Base-by-base conservation (phyloP, 192 early-diverging fungal genomes). In the Podila verticillata region DNA sequence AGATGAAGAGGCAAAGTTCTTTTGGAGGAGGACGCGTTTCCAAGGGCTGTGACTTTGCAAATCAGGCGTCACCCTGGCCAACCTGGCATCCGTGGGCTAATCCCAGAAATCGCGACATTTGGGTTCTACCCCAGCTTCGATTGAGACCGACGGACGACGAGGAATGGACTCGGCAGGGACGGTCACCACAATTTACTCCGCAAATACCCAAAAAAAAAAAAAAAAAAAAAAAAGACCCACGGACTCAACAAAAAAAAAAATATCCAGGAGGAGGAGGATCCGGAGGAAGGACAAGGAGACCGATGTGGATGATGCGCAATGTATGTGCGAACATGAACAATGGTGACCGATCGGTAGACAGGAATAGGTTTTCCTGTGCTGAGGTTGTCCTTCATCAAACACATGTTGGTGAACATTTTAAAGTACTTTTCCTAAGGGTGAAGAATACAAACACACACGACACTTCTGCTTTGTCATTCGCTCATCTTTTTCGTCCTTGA, bases 391-490 rank as follows among this genome's bases (percentile, higher is more conserved):
- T 9, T 0, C 39, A 2, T 44, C 24, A 19, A 9, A 19, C 58
- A 59, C 58, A 44, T 44, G 39, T 44, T 44, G 39, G 48, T 54
- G 4, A 54, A 54, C 51, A 26, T 24, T 54, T 54, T 44, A 44
- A 15, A 44, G 4, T 47, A 34, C 60, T 48, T 29, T 44, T 63
- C n/a, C 22, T 44, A 17, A 44, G 12, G 3, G 13, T 15, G 12
- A 2, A 44, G 17, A 15, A 44, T 3, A 0, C 13, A 44, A 15
- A 15, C 39, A 44, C 39, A 44, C 39, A 44, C 39, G 39, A 44
- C 39, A 44, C 39, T 17, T 44, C 39, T 44, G 39, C 39, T 44
- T 54, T 54, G 51, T 54, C 51, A 54, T 54, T 54, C 51, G 51
- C 51, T 54, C 51, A 26, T 26, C 24, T 26, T n/a, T 54, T 51